phyloP scores from a whole-genome alignment of 2,329 filamentous ascomycete species.

The Endocalyx cinctus region DNA sequence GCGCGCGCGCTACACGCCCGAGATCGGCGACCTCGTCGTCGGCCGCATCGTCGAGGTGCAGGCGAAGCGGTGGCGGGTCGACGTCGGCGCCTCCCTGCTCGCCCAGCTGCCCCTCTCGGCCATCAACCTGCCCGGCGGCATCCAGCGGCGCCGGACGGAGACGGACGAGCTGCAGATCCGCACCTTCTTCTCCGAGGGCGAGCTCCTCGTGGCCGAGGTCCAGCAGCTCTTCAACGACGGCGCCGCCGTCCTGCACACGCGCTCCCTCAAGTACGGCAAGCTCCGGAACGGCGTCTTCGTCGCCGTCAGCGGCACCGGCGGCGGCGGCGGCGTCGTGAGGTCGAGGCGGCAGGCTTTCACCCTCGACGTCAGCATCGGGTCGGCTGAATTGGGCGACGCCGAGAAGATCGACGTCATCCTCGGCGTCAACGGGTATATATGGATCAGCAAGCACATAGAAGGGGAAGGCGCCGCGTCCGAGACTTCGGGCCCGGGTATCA shows the following conservation, averaged over 20 bases:
- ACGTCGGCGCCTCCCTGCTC: constrained; percentile 82
- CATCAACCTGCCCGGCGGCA: constrained; percentile 93
- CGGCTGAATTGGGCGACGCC: constrained; percentile 35
- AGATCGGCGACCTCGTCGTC: constrained; percentile 93
- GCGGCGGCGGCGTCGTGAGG: constrained; percentile 80
- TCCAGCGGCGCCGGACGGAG: constrained; percentile 83
- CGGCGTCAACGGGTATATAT: constrained; percentile 95
- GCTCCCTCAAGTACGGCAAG: constrained; percentile 90
- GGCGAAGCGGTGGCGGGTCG: constrained; percentile 87
- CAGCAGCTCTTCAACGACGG: constrained; percentile 85
- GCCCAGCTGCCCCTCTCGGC: constrained; percentile 79
- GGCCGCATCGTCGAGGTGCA: constrained; percentile 95
- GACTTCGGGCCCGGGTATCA: constrained; percentile 58
- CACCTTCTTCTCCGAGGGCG: constrained; percentile 94
- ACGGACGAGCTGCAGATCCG: constrained; percentile 97
- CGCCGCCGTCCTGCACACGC: constrained; percentile 81
- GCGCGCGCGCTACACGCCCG: constrained; percentile 87
- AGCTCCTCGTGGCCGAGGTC: constrained; percentile 90
- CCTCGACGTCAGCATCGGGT: constrained; percentile 51
- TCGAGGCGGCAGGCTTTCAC: constrained; percentile 86
- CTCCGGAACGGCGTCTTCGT: constrained; percentile 89
- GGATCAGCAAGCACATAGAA: constrained; percentile 81
- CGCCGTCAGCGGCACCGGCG: constrained; percentile 73
- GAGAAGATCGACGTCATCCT: constrained; percentile 78
- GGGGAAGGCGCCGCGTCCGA: constrained; percentile 43